Evolutionary conservation across 2,329 filamentous ascomycete species (phyloP), one percentile per base, ranked within the genome.

Genomic region (Fusarium subglutinans): DNA sequence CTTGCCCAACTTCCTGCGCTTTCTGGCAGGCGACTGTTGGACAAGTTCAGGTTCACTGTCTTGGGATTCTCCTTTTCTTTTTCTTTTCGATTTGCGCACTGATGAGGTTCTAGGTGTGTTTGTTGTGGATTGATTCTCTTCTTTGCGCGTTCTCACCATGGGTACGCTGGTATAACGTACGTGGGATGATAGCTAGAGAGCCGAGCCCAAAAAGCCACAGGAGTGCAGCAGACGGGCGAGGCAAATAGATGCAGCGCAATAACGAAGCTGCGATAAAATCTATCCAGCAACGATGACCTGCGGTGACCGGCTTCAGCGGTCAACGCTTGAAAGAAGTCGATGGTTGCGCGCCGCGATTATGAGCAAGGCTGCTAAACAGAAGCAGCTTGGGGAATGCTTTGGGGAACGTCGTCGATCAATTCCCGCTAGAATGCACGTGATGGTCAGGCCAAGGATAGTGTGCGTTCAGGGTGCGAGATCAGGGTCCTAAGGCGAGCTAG

Each of bases 311-410:
- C 64, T 75, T 67, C 77, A 77, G 76, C 77, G 74, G 69, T 73
- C 76, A 74, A 78, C 74, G 79, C 78, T 80, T 72, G 72, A 75
- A 81, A 70, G 80, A 78, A 81, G 79, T 80, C 79, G 78, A 76
- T 71, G 75, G 66, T 76, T 74, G 73, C 76, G 71, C 78, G 73
- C 77, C 70, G 64, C 68, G 69, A 60, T 77, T 73, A 69, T 77
- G 69, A 73, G 72, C 70, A 61, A 77, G 66, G 72, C 74, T 76
- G 59, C 68, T 61, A 57, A 66, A 65, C 70, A 73, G 69, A 74
- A 76, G 56, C 51, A 43, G 73, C 67, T 69, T 72, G 69, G 69
- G 66, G 69, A 72, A 66, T 60, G 72, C 35, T 70, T 66, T 67
- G 66, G 69, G 66, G 69, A 63, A 51, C 58, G 73, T 66, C 61